These are phyloP conservation scores for Aureobasidium zeae DNA, from an alignment of 2,329 filamentous ascomycete genomes.

Conservation along the genomic window DNA sequence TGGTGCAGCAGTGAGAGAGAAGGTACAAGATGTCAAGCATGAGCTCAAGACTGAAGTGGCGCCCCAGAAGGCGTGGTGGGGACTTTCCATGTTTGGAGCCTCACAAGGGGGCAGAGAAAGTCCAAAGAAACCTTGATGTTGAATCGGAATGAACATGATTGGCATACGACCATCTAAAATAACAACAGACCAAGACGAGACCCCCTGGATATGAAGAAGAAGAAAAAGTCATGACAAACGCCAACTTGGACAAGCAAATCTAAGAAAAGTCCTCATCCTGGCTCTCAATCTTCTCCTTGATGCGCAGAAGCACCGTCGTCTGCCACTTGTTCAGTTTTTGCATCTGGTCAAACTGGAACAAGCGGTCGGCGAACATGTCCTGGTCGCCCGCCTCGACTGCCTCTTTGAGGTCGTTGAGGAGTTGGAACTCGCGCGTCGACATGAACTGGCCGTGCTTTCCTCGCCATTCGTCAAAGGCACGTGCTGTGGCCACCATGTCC, in stretches of 20 bases:
- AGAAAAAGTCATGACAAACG: neutral
- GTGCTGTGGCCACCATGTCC: slow-evolving; percentile 69
- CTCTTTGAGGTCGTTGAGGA: slow-evolving; percentile 67
- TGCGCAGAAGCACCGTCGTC: slow-evolving; percentile 69
- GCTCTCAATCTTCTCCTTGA: slow-evolving; percentile 77
- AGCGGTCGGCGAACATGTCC: slow-evolving; percentile 74
- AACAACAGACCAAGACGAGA: too few relatives aligned
- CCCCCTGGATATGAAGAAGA: slow-evolving; percentile 13
- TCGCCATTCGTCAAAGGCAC: slow-evolving; percentile 72
- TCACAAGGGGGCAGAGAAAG: slow-evolving; percentile 15
- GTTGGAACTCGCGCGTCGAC: slow-evolving; percentile 68
- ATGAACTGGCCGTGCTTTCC: slow-evolving; percentile 71
- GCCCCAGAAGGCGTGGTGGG: slow-evolving; percentile 17
- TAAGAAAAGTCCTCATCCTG: slow-evolving; percentile 60
- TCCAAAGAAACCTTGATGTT: slow-evolving; percentile 6
- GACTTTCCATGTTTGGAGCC: slow-evolving; percentile 11
- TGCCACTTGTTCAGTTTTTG: slow-evolving; percentile 97
- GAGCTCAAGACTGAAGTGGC: slow-evolving; percentile 13
- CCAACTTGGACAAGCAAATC: neutral
- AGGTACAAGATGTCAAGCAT: neutral
- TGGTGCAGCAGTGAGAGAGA: slow-evolving; percentile 8
- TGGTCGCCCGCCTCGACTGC: slow-evolving; percentile 69
- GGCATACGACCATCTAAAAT: neutral
- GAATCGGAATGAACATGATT: neutral
- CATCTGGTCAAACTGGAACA: slow-evolving; percentile 84